phyloP scores from a whole-genome alignment of 2,329 filamentous ascomycete genomes.

The Clarireedia monteithiana region DNA sequence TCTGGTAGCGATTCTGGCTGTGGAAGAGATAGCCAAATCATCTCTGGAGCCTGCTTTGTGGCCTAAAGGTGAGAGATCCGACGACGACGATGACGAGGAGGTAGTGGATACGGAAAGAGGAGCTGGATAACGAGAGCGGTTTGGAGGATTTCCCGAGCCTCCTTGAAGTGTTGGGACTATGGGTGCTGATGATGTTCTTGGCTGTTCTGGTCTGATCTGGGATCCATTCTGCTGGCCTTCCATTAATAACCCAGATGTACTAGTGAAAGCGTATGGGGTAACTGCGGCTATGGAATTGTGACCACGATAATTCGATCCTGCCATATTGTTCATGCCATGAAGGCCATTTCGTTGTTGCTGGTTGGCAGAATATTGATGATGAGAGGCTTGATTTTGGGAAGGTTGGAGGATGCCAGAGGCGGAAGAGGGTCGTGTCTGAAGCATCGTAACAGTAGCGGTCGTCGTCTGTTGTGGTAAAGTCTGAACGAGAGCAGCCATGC shows the following conservation, averaged over 20 bases:
- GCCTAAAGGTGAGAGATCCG: slow-evolving; percentile 31
- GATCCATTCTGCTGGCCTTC: slow-evolving; percentile 31
- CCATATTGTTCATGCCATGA: slow-evolving; percentile 42
- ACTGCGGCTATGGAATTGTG: slow-evolving; percentile 46
- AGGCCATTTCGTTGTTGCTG: slow-evolving; percentile 42
- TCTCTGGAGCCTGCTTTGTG: slow-evolving; percentile 42
- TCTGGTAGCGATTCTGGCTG: slow-evolving; percentile 22
- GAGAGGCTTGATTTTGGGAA: slow-evolving; percentile 24
- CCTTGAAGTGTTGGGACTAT: slow-evolving; percentile 33
- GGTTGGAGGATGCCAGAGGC: slow-evolving; percentile 43
- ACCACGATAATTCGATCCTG: slow-evolving; percentile 44
- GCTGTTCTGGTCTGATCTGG: slow-evolving; percentile 44
- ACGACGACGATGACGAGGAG: slow-evolving; percentile 29
- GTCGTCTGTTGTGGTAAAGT: slow-evolving; percentile 68
- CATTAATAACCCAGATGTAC: slow-evolving; percentile 58
- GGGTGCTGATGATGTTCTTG: slow-evolving; percentile 46
- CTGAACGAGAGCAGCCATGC: slow-evolving; percentile 81
- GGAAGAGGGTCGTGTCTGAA: slow-evolving; percentile 64
- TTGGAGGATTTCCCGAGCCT: slow-evolving; percentile 27
- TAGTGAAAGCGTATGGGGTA: slow-evolving; percentile 70
- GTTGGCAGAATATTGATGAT: slow-evolving; percentile 42
- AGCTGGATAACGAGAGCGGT: slow-evolving; percentile 38
- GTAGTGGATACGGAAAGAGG: slow-evolving; percentile 43
- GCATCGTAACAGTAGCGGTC: slow-evolving; percentile 65
- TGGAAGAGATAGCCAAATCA: slow-evolving; percentile 40